Evolutionary conservation across 495 filamentous ascomycete genomes (phyloP).

Genomic region (Talaromyces wortmannii): DNA sequence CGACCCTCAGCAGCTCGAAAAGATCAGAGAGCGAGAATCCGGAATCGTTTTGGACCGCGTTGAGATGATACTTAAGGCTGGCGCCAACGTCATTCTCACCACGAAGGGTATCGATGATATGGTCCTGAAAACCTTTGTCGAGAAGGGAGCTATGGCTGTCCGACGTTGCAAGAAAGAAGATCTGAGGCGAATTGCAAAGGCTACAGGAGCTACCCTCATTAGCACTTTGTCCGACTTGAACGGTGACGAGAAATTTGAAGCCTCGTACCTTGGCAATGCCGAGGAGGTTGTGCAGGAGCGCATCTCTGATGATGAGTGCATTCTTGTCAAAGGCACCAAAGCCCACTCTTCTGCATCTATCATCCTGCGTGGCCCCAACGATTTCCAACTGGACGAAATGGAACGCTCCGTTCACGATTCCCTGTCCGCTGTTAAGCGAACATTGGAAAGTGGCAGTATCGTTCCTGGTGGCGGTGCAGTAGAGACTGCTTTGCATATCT

Average conservation of each 20-base stretch:
- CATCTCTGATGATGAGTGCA: slow-evolving; percentile 98
- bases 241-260: slow-evolving; percentile 94
- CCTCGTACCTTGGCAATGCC: slow-evolving; percentile 78
- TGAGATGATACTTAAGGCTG: slow-evolving; percentile 95
- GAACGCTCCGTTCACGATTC: slow-evolving; percentile 97
- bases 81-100: slow-evolving; percentile 92
- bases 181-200: slow-evolving; percentile 89
- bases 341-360: slow-evolving; percentile 90
- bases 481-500: slow-evolving; percentile 98
- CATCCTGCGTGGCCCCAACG: slow-evolving; percentile 92
- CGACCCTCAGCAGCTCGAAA: slow-evolving; percentile 92
- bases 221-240: slow-evolving; percentile 92
- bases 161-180: slow-evolving; percentile 99
- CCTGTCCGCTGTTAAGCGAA: slow-evolving; percentile 92
- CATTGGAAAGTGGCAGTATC: slow-evolving; percentile 92
- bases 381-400: slow-evolving; percentile 98
- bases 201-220: slow-evolving; percentile 88
- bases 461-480: slow-evolving; percentile 95
- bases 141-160: slow-evolving; percentile 93
- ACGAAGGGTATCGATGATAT: slow-evolving; percentile 99
- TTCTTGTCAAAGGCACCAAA: slow-evolving; percentile 93
- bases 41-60: slow-evolving; percentile 91
- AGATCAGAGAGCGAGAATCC: slow-evolving; percentile 86
- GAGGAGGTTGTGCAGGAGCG: slow-evolving; percentile 96
- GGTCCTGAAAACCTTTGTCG: slow-evolving; percentile 88